These are phyloP conservation scores for Dactylellina leptospora DNA, from an alignment of 2,329 filamentous ascomycete species.

Conservation along the genomic window DNA sequence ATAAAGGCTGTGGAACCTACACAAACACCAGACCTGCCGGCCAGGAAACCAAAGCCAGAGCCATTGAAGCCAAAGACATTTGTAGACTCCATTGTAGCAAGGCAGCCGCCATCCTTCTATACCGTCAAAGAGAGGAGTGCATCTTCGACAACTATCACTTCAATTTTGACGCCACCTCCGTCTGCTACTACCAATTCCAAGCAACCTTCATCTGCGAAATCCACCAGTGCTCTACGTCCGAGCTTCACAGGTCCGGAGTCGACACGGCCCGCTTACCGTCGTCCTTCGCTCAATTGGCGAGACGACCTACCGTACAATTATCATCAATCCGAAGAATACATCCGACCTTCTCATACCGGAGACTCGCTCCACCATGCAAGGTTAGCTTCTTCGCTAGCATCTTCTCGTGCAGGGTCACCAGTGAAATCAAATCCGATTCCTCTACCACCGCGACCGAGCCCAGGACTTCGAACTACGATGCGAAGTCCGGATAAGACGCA, in stretches of 20 bases:
- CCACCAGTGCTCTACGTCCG: conserved; percentile 10
- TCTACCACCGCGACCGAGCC: conserved; percentile 31
- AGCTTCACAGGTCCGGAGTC: conserved; percentile 41
- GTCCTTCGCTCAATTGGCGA: conserved; percentile 30
- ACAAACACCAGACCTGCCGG: conserved; percentile 3
- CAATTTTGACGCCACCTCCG: too few species aligned
- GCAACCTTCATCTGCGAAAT: conserved; percentile 13
- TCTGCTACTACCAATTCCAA: background rate
- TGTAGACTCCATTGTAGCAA: conserved; percentile 38
- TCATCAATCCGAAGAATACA: conserved; percentile 6
- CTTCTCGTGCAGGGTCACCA: conserved; percentile 37
- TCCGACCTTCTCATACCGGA: conserved; percentile 46
- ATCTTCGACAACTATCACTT: conserved; percentile 19
- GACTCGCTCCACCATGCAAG: conserved; percentile 33
- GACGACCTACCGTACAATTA: conserved; percentile 32
- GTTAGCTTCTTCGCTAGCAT: conserved; percentile 43
- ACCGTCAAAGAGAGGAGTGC: conserved; percentile 21
- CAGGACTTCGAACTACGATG: conserved; percentile 36
- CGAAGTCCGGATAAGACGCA: conserved; percentile 37
- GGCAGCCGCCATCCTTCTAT: conserved; percentile 33
- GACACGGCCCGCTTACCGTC: conserved; percentile 11
- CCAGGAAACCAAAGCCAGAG: conserved; percentile 24
- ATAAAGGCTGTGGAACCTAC: conserved; percentile 3
- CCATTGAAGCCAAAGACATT: conserved; percentile 23
- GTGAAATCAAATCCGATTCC: conserved; percentile 49